phyloP scores from a whole-genome alignment of 345 rosid species.

The Murraya koenigii region DNA sequence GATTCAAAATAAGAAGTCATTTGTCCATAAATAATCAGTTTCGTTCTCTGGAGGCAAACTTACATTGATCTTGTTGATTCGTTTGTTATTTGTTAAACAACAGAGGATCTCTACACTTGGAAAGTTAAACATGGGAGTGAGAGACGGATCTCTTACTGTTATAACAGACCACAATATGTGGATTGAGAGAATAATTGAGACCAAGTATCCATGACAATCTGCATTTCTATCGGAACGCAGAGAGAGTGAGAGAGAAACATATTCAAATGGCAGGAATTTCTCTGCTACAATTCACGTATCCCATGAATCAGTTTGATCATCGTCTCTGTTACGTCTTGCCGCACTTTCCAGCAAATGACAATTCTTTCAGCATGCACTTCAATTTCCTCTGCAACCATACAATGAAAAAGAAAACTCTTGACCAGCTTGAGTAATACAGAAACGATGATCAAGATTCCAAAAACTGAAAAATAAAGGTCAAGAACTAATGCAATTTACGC shows the following conservation, averaged over 20 bases:
- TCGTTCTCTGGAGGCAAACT: too few relatives aligned
- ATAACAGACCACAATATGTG: conserved; percentile 5
- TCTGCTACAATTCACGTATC: neutral
- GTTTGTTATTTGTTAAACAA: neutral
- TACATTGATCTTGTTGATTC: neutral
- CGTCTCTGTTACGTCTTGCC: neutral
- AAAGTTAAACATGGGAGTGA: neutral
- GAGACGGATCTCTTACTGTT: neutral
- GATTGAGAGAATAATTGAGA: conserved; percentile 1
- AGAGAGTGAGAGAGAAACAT: neutral
- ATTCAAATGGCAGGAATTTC: neutral
- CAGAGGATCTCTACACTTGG: neutral
- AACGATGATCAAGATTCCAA: neutral
- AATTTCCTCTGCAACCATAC: conserved; percentile 35
- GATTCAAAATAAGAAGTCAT: too few relatives aligned
- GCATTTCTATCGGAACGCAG: neutral
- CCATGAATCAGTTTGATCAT: neutral
- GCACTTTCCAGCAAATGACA: conserved; percentile 28
- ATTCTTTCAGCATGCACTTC: conserved; percentile 23
- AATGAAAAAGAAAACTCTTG: neutral
- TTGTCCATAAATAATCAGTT: too few relatives aligned
- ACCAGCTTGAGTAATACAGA: neutral
- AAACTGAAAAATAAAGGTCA: neutral
- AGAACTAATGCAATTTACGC: conserved; percentile 9
- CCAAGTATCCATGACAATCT: neutral